A percentile compares a stretch with the other conserved stretches of the same genome.
These are phyloP conservation scores for Plasmodium vivax DNA, from an alignment of 169 alveolate genomes.

Conservation along the genomic window DNA sequence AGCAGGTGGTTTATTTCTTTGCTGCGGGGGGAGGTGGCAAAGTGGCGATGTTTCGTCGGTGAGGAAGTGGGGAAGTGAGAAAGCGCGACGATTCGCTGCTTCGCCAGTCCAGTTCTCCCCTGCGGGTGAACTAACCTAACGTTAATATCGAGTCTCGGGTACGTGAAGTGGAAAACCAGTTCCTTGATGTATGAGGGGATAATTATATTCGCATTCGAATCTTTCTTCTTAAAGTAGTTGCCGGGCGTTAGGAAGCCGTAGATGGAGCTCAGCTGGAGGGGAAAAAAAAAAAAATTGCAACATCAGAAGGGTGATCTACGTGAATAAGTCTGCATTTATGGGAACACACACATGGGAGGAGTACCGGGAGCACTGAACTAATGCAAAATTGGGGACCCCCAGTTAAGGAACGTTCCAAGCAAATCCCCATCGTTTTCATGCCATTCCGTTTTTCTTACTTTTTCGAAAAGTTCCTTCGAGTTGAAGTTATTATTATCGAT, in stretches of 20 bases:
- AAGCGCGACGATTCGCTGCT: not conserved
- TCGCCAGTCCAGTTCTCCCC: not conserved
- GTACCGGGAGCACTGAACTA: not conserved
- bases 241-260: slow-evolving; percentile 71
- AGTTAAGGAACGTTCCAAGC: not conserved
- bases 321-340: slow-evolving; percentile 15
- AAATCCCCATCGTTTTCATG: not conserved
- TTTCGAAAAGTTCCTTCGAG: slow-evolving; percentile 38
- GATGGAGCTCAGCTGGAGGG: slow-evolving; percentile 19
- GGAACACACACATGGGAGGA: not conserved
- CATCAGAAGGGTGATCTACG: not conserved
- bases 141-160: slow-evolving; percentile 86
- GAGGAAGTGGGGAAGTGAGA: not conserved
- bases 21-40: slow-evolving; percentile 36
- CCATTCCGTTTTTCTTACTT: slow-evolving; percentile 10
- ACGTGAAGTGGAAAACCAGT: slow-evolving; percentile 84
- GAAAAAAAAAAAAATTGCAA: slow-evolving; percentile 28
- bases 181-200: slow-evolving; percentile 75
- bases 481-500: slow-evolving; percentile 40
- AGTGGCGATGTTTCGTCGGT: not conserved
- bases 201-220: slow-evolving; percentile 7
- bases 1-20: slow-evolving; percentile 91
- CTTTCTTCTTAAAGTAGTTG: slow-evolving; percentile 34
- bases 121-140: slow-evolving; percentile 76
- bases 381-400: not conserved